Evolutionary conservation across 306 rosid genomes (phyloP).

Genomic region (Spatholobus suberectus): DNA sequence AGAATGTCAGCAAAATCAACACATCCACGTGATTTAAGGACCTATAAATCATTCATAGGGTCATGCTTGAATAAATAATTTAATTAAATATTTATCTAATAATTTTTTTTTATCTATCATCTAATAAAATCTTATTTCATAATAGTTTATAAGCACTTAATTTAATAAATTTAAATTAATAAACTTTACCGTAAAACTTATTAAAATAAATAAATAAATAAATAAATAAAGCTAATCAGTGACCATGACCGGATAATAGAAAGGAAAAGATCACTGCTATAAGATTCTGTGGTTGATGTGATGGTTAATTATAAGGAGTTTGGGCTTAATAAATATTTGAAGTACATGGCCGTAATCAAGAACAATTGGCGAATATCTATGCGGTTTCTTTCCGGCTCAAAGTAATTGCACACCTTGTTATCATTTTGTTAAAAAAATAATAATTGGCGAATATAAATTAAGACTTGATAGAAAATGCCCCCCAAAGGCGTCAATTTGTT

Average conservation of each 20-base stretch:
- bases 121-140: background rate
- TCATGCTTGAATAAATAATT: background rate
- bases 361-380: constrained; percentile 9
- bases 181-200: background rate
- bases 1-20: background rate
- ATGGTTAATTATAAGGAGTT: background rate
- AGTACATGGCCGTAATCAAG: background rate
- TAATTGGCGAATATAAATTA: background rate
- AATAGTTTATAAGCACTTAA: background rate
- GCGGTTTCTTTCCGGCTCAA: no score
- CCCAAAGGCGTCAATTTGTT: background rate
- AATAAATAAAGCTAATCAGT: background rate
- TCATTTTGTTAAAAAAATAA: no score
- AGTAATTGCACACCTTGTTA: no score
- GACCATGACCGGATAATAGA: background rate
- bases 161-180: background rate
- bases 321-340: background rate
- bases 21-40: background rate
- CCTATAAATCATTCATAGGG: background rate
- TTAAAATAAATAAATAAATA: background rate
- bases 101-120: no score
- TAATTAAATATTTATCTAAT: background rate
- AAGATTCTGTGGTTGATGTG: background rate
- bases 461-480: background rate
- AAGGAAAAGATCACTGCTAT: background rate